Base-by-base conservation (phyloP, 176 grass and related monocot genomes). In the Paspalum vaginatum region DNA sequence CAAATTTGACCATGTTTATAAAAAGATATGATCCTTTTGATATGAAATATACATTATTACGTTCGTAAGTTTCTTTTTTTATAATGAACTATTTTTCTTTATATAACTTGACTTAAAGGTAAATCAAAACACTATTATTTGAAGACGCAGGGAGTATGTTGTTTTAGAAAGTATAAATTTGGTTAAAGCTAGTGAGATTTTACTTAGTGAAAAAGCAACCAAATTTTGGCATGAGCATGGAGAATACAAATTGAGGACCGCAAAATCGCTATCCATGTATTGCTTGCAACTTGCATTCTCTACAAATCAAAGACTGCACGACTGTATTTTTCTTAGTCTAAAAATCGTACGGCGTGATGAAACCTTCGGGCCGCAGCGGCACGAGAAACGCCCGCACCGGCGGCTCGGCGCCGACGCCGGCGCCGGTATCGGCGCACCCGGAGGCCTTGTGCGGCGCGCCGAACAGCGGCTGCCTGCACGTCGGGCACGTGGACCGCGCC, bases 401-500 rank as follows among this genome's bases (percentile, higher is more conserved):
- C 67, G 67, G 58, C 40, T 46, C 57, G 18, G 8, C 18, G 4
- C 38, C 75, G 16, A 5, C 18, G 4, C 38, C 75, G 16, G 62
- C 55, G 17, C 44, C 25, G 53, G 11, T 41, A 13, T 40, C 68
- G 51, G 65, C 41, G 80, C 80, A 84, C 22, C 44, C 76, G 22
- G 80, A 89, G 17, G 77, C 67, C 80, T 92, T 89, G 2, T 5
- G 62, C 80, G 65, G 81, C 77, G 45, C 32, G 50, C 9, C 76
- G 70, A 89, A 89, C 44, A 93, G 72, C 38, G 87, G 40, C 40
- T 68, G 80, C 0, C 93, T 79, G 75, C 89, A 95, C 6, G 90
- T 89, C 17, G 93, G 93, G 77, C 89, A 95, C 6, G 89, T 91
- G 11, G 89, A 90, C 4, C 79, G 75, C 13, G 81, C 79, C 66